These are phyloP conservation scores for Helichrysum umbraculigerum DNA, from an alignment of 129 eudicot species.

Conservation along the genomic window DNA sequence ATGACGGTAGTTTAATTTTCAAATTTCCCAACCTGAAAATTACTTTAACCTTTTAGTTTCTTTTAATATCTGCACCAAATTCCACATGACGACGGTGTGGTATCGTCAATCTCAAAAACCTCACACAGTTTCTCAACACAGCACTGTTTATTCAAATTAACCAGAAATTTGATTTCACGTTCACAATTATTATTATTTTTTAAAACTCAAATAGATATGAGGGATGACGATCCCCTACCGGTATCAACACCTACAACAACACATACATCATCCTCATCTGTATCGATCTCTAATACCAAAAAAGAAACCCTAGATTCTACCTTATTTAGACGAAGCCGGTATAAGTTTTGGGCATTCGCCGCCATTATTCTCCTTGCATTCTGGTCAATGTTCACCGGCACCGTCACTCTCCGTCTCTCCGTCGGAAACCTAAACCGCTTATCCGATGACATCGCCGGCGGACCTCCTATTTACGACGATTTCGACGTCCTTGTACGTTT, in stretches of 20 bases:
- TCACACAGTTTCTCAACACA: constrained; percentile 26
- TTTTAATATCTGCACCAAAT: no score
- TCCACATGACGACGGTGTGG: constrained; percentile 4
- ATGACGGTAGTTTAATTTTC: no score
- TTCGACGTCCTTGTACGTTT: constrained; percentile 76
- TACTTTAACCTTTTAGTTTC: no score
- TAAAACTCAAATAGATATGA: constrained; percentile 36
- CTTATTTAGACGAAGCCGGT: constrained; percentile 67
- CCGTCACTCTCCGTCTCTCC: constrained; percentile 88
- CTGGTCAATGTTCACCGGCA: constrained; percentile 90
- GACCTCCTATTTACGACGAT: constrained; percentile 54
- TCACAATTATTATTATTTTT: neutral
- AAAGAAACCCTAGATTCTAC: constrained; percentile 49
- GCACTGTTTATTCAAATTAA: constrained; percentile 20
- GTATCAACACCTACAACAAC: constrained; percentile 60
- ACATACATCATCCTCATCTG: constrained; percentile 34
- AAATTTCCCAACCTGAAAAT: no score
- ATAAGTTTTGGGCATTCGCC: constrained; percentile 80
- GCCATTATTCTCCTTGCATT: constrained; percentile 80
- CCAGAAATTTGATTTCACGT: constrained; percentile 7
- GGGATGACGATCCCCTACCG: constrained; percentile 81
- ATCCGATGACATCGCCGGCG: constrained; percentile 47
- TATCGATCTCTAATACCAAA: constrained; percentile 31
- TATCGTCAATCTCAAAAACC: constrained; percentile 31
- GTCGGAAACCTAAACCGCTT: constrained; percentile 69